These are phyloP conservation scores for Nicotiana benthamiana DNA, from an alignment of 257 asterid species.

Conservation along the genomic window DNA sequence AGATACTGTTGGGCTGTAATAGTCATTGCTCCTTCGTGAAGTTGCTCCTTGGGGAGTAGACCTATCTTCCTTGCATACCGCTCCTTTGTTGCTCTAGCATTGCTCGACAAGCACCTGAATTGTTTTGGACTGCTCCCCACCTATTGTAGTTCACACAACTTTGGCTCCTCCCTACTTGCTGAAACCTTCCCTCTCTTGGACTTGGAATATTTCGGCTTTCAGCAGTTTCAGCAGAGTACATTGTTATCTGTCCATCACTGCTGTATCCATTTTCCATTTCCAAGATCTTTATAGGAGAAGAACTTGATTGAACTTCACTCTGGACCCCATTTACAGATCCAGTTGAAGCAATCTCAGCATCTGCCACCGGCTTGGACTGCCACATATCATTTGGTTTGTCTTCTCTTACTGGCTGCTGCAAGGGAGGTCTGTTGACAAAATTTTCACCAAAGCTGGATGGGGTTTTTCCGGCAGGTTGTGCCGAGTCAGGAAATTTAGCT, in stretches of 20 bases:
- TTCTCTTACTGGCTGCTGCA: conserved; percentile 3
- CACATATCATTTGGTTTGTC: conserved; percentile 24
- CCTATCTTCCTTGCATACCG: conserved; percentile 59
- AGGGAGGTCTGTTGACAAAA: conserved; percentile 20
- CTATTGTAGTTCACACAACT: conserved; percentile 80
- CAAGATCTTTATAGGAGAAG: conserved; percentile 39
- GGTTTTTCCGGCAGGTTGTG: conserved; percentile 28
- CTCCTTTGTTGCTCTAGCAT: conserved; percentile 57
- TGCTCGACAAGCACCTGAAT: conserved; percentile 45
- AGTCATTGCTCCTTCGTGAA: conserved; percentile 83
- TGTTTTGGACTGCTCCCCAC: conserved; percentile 59
- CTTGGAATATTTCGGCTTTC: conserved; percentile 79
- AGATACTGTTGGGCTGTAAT: conserved; percentile 80
- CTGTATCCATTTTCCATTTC: conserved; percentile 55
- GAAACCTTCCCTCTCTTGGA: conserved; percentile 51
- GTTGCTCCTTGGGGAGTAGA: conserved; percentile 72
- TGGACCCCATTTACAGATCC: conserved; percentile 78
- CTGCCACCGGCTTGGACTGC: conserved; percentile 25
- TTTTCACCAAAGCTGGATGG: conserved; percentile 37
- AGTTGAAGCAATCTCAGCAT: conserved; percentile 66
- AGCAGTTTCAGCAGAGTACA: conserved; percentile 99
- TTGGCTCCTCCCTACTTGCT: conserved; percentile 83
- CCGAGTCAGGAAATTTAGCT: conserved; percentile 31
- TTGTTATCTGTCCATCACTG: conserved; percentile 93
- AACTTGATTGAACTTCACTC: conserved; percentile 47